These are phyloP conservation scores for Avena eriantha DNA, from an alignment of 176 grass and related monocot genomes.

Conservation along the genomic window DNA sequence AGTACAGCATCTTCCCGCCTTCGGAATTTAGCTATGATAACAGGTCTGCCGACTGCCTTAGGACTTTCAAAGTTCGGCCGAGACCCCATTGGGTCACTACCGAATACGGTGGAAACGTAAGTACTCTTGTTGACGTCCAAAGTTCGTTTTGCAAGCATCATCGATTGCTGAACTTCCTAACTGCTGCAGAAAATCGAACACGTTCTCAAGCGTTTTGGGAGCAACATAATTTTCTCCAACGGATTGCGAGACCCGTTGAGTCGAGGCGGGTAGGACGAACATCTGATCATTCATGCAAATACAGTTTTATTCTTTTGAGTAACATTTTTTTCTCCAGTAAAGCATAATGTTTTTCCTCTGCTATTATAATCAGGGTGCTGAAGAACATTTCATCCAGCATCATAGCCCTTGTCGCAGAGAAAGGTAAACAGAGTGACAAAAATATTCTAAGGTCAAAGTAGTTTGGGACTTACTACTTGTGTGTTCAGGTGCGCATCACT, in stretches of 20 bases:
- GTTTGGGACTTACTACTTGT: not conserved
- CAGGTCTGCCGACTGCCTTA: constrained; percentile 45
- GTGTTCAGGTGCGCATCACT: constrained; percentile 78
- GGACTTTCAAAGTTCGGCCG: constrained; percentile 48
- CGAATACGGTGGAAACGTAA: constrained; percentile 86
- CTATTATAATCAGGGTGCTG: constrained; percentile 63
- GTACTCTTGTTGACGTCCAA: constrained; percentile 10
- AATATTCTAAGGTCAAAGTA: not conserved
- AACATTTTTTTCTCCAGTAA: not conserved
- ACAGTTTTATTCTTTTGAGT: constrained; percentile 12
- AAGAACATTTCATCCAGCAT: constrained; percentile 94
- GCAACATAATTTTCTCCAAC: constrained; percentile 96
- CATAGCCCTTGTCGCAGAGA: constrained; percentile 72
- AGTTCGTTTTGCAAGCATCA: not conserved
- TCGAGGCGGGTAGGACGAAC: constrained; percentile 66
- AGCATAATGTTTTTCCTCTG: not conserved
- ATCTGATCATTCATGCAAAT: constrained; percentile 8
- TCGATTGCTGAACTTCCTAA: not conserved
- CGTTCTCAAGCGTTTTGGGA: constrained; percentile 77
- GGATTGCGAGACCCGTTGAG: constrained; percentile 96
- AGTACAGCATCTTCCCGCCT: constrained; percentile 78
- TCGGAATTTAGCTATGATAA: constrained; percentile 57
- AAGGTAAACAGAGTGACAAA: constrained; percentile 51
- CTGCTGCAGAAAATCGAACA: constrained; percentile 64
- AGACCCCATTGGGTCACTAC: constrained; percentile 82